phyloP scores from a whole-genome alignment of 371 early-diverging fungal genomes.

The Phascolomyces articulosus region DNA sequence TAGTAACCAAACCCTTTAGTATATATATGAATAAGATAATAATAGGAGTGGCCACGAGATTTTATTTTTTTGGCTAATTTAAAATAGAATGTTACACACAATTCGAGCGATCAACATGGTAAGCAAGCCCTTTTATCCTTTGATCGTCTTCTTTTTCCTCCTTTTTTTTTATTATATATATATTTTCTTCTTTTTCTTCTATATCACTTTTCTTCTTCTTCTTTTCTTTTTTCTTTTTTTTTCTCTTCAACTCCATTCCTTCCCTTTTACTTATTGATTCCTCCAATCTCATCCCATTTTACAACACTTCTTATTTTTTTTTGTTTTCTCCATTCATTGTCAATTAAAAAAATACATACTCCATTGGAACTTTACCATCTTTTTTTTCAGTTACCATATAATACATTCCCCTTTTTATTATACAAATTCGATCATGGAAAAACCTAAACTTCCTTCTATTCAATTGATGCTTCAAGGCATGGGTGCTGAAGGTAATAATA shows the following conservation, averaged over 20 bases:
- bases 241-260: constrained; percentile 15
- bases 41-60: constrained; percentile 17
- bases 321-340: constrained; percentile 10
- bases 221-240: constrained; percentile 11
- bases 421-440: constrained; percentile 15
- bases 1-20: too few species aligned
- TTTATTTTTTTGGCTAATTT: constrained; percentile 1
- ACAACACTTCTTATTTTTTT: neutral
- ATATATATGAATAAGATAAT: too few species aligned
- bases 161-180: neutral
- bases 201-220: constrained; percentile 11
- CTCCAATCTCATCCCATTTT: neutral
- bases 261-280: neutral
- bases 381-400: too few species aligned
- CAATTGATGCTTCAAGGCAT: constrained; percentile 28
- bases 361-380: too few species aligned
- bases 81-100: constrained; percentile 16
- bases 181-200: constrained; percentile 10
- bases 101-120: constrained; percentile 14
- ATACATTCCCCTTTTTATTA: neutral
- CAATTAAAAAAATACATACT: too few species aligned
- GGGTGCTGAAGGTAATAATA: constrained; percentile 10
- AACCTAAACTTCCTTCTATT: constrained; percentile 30
- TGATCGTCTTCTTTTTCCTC: constrained; percentile 7
- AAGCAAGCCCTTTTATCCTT: neutral